Percentiles rank a stretch among this genome's conserved stretches.
These are phyloP conservation scores for Russula virescens DNA, from an alignment of 768 basidiomycete genomes.

Conservation along the genomic window DNA sequence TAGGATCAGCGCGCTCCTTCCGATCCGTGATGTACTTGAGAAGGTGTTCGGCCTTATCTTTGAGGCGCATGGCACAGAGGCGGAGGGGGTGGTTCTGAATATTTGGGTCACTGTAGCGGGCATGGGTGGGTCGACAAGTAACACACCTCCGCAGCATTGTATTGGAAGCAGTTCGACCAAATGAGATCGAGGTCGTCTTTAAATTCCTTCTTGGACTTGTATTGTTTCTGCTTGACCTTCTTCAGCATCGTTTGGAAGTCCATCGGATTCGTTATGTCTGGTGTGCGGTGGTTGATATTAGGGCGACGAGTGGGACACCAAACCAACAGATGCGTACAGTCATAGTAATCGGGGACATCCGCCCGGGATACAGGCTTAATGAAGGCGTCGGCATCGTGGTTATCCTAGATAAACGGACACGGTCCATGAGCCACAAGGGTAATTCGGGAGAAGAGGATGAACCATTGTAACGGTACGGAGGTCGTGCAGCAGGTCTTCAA, in stretches of 20 bases:
- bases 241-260: constrained; percentile 89
- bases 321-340: constrained; percentile 47
- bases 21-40: constrained; percentile 87
- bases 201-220: constrained; percentile 93
- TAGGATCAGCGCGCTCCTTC: constrained; percentile 70
- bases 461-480: constrained; percentile 72
- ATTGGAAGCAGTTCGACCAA: constrained; percentile 91
- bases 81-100: constrained; percentile 82
- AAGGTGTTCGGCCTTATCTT: constrained; percentile 78
- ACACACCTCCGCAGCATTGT: constrained; percentile 86
- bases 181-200: constrained; percentile 92
- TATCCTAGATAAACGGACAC: constrained; percentile 44
- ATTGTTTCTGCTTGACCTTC: constrained; percentile 87
- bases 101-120: constrained; percentile 9
- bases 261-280: constrained; percentile 94
- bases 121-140: not conserved
- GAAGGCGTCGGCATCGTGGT: constrained; percentile 90
- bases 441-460: constrained; percentile 32
- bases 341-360: constrained; percentile 92
- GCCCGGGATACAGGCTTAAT: constrained; percentile 86
- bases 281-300: not conserved
- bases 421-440: constrained; percentile 28
- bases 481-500: constrained; percentile 85
- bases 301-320: not conserved
- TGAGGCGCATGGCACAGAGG: constrained; percentile 71